These are phyloP conservation scores for Kazachstania taianensis DNA, from an alignment of 805 yeast genomes.

Conservation along the genomic window DNA sequence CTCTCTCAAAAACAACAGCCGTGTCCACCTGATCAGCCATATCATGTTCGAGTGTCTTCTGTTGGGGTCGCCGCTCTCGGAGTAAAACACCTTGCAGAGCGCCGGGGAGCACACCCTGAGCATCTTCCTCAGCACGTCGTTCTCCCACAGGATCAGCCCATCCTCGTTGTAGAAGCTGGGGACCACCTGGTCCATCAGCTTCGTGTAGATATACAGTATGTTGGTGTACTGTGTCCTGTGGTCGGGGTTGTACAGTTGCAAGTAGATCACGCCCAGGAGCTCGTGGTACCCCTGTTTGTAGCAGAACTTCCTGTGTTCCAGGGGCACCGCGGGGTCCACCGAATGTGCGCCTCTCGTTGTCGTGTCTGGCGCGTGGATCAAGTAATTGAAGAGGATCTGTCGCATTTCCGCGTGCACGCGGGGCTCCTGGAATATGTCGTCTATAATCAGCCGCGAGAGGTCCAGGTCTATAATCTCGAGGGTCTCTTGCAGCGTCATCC, in stretches of 20 bases:
- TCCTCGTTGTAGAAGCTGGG: slow-evolving; percentile 21
- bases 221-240: slow-evolving; percentile 7
- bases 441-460: slow-evolving; percentile 20
- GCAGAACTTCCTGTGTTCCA: slow-evolving; percentile 2
- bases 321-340: slow-evolving; percentile 1
- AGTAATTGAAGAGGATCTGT: slow-evolving; percentile 19
- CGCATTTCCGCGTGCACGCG: slow-evolving; percentile 18
- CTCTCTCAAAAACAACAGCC: slow-evolving; percentile 25
- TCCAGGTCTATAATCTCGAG: slow-evolving; percentile 25
- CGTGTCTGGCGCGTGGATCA: slow-evolving; percentile 1
- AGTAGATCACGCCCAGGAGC: slow-evolving; percentile 20
- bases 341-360: neutral
- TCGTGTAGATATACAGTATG: slow-evolving; percentile 17
- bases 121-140: slow-evolving; percentile 13
- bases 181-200: slow-evolving; percentile 20
- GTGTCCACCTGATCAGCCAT: slow-evolving; percentile 29
- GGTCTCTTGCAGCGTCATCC: slow-evolving; percentile 15
- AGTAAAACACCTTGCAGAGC: slow-evolving; percentile 10
- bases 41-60: slow-evolving; percentile 14
- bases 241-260: slow-evolving; percentile 15
- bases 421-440: slow-evolving; percentile 14
- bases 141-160: slow-evolving; percentile 20
- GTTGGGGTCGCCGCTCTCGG: slow-evolving; percentile 4
- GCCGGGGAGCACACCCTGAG: slow-evolving; percentile 14
- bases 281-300: slow-evolving; percentile 29